A percentile compares a stretch with the other conserved stretches of the same genome.
phyloP scores from a whole-genome alignment of 2,329 filamentous ascomycete species.

The Orbilia brochopaga region DNA sequence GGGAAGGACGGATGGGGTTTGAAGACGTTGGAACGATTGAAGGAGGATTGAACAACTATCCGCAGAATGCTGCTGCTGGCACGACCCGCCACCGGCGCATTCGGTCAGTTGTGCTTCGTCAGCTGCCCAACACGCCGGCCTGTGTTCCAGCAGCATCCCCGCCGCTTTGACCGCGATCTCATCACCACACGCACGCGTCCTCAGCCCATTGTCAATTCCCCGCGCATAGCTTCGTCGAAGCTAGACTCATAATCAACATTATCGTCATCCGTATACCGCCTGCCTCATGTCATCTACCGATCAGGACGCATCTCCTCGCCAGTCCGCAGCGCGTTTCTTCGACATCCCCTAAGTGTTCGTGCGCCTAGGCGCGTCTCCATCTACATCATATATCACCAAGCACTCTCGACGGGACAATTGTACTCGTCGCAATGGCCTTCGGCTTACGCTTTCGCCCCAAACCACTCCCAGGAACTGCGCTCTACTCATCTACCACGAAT shows the following conservation, averaged over 20 bases:
- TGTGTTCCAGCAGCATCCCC: not conserved
- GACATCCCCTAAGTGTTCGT: conserved; percentile 25
- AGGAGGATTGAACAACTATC: too few relatives aligned
- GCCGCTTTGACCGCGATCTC: not conserved
- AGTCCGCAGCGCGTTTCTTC: conserved; percentile 30
- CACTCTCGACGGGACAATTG: not conserved
- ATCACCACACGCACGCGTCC: not conserved
- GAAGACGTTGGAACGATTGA: too few relatives aligned
- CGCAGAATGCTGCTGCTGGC: not conserved
- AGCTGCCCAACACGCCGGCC: conserved; percentile 12
- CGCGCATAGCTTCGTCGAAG: too few relatives aligned
- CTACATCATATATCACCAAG: not conserved
- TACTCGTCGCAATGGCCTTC: conserved; percentile 24
- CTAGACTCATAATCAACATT: too few relatives aligned
- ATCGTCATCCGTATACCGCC: not conserved
- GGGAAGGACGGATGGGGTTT: too few relatives aligned
- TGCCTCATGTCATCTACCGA: conserved; percentile 18
- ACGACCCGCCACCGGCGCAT: conserved; percentile 6
- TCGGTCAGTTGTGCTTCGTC: conserved; percentile 32
- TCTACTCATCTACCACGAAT: conserved; percentile 39
- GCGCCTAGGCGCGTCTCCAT: not conserved
- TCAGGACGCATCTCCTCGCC: not conserved
- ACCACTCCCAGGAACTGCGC: conserved; percentile 37
- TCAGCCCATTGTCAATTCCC: not conserved
- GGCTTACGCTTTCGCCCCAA: conserved; percentile 39